phyloP scores from a whole-genome alignment of 2,329 filamentous ascomycete species.

The Clathrospora elynae region DNA sequence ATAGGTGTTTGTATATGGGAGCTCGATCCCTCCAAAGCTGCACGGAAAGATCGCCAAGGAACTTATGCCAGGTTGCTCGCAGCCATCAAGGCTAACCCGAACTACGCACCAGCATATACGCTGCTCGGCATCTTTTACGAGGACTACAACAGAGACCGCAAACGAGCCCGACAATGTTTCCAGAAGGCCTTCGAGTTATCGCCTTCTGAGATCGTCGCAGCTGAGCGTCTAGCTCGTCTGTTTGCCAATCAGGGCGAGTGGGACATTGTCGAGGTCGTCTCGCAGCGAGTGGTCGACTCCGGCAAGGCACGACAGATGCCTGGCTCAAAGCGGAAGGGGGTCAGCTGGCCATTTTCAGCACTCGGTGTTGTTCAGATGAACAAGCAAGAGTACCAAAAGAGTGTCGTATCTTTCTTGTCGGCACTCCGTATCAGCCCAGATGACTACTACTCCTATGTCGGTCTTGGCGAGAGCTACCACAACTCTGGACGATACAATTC shows the following conservation, averaged over 20 bases:
- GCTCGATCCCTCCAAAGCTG: conserved; percentile 71
- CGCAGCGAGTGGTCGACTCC: conserved; percentile 90
- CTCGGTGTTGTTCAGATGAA: conserved; percentile 93
- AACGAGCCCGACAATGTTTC: conserved; percentile 87
- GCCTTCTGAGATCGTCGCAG: conserved; percentile 80
- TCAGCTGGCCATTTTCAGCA: conserved; percentile 95
- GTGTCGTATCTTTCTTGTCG: conserved; percentile 89
- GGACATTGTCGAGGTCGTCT: conserved; percentile 93
- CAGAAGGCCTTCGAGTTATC: conserved; percentile 96
- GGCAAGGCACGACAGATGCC: conserved; percentile 88
- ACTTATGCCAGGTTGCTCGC: conserved; percentile 84
- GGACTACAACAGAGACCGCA: conserved; percentile 87
- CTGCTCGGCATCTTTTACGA: conserved; percentile 88
- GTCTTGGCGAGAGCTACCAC: conserved; percentile 95
- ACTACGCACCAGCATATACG: conserved; percentile 88
- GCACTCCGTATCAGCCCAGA: conserved; percentile 81
- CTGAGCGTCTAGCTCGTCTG: conserved; percentile 80
- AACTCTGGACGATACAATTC: conserved; percentile 91
- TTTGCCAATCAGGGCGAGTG: conserved; percentile 93
- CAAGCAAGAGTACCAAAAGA: conserved; percentile 86
- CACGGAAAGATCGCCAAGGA: conserved; percentile 78
- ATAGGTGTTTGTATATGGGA: conserved; percentile 89
- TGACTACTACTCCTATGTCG: conserved; percentile 96
- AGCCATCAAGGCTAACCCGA: conserved; percentile 83
- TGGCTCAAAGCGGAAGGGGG: conserved; percentile 88